Evolutionary conservation across 2,329 filamentous ascomycete species (phyloP), one percentile per base, ranked within the genome.

Genomic region (Didymella sp.): DNA sequence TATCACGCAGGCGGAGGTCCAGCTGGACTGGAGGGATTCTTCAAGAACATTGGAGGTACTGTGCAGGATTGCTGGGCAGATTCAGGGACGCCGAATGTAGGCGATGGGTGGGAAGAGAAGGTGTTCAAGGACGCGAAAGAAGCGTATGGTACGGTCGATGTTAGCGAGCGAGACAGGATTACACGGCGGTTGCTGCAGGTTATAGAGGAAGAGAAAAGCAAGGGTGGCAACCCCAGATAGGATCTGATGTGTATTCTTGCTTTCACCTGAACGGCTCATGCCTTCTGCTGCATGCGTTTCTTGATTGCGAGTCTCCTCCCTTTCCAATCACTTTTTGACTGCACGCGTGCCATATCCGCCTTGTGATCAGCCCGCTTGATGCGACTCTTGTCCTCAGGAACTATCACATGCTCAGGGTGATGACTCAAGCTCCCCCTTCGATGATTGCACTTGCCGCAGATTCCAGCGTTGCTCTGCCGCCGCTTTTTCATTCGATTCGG

Each of bases 1-100:
- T 87, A 86, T 72, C 81, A 84, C 73, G 83, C 83, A 48, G 84
- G 84, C 2, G 84, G 85, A 11, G 84, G 85, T 2, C 75, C 77
- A 11, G 80, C 78, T 2, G 84, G 85, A 1, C 70, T 86, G 53
- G 71, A 76, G 12, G 80, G 77, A 0, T 85, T 86, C 56, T 78
- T 86, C 62, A 76, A 79, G 42, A 86, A 86, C 63, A 81, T 87
- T 62, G 83, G 82, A 6, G 79, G 78, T 11, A 85, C 84, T 1
- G 80, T 86, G 49, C 79, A 83, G 63, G 79, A 72, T 21, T 83
- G 82, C 56, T 86, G 84, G 84, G 74, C 79, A 47, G 80, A 81
- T 53, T 72, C 77, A 41, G 83, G 82, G 37, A 68, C 66, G 22
- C 75, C 79, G 6, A 73, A 73, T 30, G 76, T 79, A 22, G 76